These are phyloP conservation scores for Ascomycota sp. DNA, from an alignment of 2,329 filamentous ascomycete species.

Conservation along the genomic window DNA sequence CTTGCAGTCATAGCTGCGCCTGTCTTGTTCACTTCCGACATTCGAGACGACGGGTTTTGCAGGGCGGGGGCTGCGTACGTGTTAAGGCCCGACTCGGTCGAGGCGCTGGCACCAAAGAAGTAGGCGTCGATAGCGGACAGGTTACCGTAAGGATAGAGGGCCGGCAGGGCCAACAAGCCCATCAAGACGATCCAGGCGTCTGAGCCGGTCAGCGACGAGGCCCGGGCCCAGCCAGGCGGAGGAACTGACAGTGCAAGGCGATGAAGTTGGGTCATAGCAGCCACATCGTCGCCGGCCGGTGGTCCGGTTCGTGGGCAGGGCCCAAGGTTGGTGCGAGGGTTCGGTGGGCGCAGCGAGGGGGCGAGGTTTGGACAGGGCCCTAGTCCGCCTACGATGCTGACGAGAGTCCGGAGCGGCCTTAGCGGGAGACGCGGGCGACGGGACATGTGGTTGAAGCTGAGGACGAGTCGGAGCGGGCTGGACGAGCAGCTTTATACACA, in stretches of 20 bases:
- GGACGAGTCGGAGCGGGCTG: no score
- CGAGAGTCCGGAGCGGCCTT: no score
- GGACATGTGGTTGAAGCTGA: no score
- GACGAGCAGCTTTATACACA: no score
- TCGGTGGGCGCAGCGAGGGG: no score
- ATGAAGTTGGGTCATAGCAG: slow-evolving; percentile 1
- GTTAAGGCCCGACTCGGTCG: slow-evolving; percentile 29
- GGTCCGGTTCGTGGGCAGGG: no score
- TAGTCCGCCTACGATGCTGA: no score
- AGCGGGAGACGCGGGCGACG: no score
- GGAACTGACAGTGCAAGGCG: background rate
- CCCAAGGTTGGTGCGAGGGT: no score
- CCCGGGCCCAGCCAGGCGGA: background rate
- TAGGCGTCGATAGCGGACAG: slow-evolving; percentile 20
- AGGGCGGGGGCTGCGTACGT: slow-evolving; percentile 14
- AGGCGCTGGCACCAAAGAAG: slow-evolving; percentile 26
- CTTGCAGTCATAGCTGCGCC: slow-evolving; percentile 25
- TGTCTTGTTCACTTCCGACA: no score
- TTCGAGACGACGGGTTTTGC: no score
- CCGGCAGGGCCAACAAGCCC: slow-evolving; percentile 1
- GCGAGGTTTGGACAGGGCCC: no score
- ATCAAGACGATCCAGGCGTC: slow-evolving; percentile 1
- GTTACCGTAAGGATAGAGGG: slow-evolving; percentile 1
- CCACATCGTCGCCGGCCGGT: background rate
- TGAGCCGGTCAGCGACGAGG: background rate